Percentiles rank a stretch among this genome's conserved stretches.
These are phyloP conservation scores for Oryza glumipatula DNA, from an alignment of 176 grass and related monocot species.

Conservation along the genomic window DNA sequence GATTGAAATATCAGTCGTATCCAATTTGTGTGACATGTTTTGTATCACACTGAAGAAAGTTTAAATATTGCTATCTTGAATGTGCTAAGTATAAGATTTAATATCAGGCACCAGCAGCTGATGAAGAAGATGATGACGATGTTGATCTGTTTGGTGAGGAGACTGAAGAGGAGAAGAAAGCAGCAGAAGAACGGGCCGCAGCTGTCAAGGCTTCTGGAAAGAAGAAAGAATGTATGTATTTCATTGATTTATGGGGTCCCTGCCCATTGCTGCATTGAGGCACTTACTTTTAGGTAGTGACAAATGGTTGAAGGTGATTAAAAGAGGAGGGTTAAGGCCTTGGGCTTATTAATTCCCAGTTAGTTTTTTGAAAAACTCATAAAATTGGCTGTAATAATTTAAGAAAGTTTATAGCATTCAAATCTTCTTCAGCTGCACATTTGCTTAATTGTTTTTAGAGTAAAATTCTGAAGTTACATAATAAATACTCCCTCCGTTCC, in stretches of 20 bases:
- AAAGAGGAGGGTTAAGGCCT: neutral
- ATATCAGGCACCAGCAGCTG: slow-evolving; percentile 45
- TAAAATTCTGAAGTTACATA: neutral
- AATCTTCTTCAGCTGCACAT: neutral
- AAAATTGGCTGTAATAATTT: neutral
- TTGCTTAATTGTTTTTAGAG: neutral
- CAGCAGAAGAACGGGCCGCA: slow-evolving; percentile 56
- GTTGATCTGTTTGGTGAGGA: slow-evolving; percentile 74
- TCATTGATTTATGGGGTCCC: neutral
- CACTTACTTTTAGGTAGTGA: neutral
- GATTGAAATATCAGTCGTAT: neutral
- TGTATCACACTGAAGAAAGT: neutral
- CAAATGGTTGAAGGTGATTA: neutral
- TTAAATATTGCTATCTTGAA: neutral
- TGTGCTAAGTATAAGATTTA: neutral
- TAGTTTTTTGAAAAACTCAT: neutral
- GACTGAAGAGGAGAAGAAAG: slow-evolving; percentile 75
- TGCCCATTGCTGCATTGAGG: neutral
- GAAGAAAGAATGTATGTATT: slow-evolving; percentile 67
- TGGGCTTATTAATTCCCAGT: neutral
- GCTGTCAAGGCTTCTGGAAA: slow-evolving; percentile 60
- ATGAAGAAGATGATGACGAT: slow-evolving; percentile 57
- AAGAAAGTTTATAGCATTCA: neutral
- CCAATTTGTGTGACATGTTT: neutral
- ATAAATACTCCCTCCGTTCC: neutral